A percentile compares a stretch with the other conserved stretches of the same genome.
phyloP scores from a whole-genome alignment of 805 yeast species.

The Ogataea polymorpha region DNA sequence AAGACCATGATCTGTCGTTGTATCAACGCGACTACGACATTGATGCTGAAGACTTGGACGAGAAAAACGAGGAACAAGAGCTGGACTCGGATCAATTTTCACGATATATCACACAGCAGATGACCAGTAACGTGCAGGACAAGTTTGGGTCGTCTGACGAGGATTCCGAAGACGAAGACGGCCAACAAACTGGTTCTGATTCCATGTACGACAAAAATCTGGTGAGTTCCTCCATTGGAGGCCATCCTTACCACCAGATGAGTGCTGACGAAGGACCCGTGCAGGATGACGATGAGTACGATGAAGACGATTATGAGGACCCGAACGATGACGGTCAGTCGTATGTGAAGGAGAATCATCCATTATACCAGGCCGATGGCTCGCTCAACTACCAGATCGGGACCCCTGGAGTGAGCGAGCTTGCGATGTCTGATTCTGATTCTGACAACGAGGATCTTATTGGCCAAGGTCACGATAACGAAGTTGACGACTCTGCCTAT shows the following conservation, averaged over 20 bases:
- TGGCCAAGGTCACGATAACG: constrained; percentile 19
- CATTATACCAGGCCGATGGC: constrained; percentile 52
- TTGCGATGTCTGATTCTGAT: constrained; percentile 23
- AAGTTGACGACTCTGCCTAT: constrained; percentile 24
- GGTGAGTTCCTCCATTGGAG: constrained; percentile 30
- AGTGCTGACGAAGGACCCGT: constrained; percentile 49
- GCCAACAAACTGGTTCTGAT: constrained; percentile 10
- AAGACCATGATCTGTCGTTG: constrained; percentile 22
- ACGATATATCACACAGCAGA: constrained; percentile 74
- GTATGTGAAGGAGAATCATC: constrained; percentile 58
- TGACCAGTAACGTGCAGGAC: constrained; percentile 51
- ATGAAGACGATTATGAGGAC: constrained; percentile 70
- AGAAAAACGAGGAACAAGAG: constrained; percentile 24
- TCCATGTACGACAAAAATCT: constrained; percentile 14
- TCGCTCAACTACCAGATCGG: constrained; percentile 26
- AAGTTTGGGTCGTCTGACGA: constrained; percentile 53
- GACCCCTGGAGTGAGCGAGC: constrained; percentile 17
- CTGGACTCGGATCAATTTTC: constrained; percentile 52
- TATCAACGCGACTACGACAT: constrained; percentile 15
- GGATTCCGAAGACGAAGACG: constrained; percentile 51
- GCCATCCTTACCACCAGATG: constrained; percentile 36
- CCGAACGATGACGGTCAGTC: constrained; percentile 82
- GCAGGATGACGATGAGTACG: constrained; percentile 61
- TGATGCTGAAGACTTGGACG: constrained; percentile 21
- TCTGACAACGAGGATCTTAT: constrained; percentile 31